Base-by-base conservation (phyloP, 495 filamentous ascomycete species). In the Penicillium riverlandense region DNA sequence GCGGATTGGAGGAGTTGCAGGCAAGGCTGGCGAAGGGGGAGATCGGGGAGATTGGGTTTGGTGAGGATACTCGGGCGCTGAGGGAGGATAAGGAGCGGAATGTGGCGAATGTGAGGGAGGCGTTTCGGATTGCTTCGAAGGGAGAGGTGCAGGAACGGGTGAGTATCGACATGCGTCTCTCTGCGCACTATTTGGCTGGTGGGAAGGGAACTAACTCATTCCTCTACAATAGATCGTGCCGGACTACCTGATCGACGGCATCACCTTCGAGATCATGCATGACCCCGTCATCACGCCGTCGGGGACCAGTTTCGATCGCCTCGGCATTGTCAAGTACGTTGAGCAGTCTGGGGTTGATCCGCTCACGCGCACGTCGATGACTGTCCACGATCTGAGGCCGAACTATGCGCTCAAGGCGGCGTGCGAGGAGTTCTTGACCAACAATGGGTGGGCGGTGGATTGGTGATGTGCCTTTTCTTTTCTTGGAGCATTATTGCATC, bases 391-490 rank as follows among this genome's bases (percentile, higher is more conserved):
- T n/a, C 62, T 97, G 37, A 69, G 89, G 40, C 80, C 88, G 0
- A 98, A 98, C 58, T 69, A 91, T 34, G 83, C 82, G 15, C 74
- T 98, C 40, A 91, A 82, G 62, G 76, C 84, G 28, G 92, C 88
- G 0, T 94, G 88, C 57, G 80, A 84, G 30, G 84, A 88, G 39
- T 97, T 94, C 54, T 62, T 96, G 50, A 71, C 84, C 11, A 70
- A 87, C 45, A 95, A 96, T 60, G 92, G 91, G 22, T 97, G 92
- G 91, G 87, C 90, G 12, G 86, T 84, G 8, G 92, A 97, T 57
- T 98, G 84, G 80, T 97, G 66, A 59, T 53, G 22, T 0, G 29
- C 30, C 35, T 38, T 34, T 12, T 12, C 7, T 34, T 34, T 9
- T 6, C n/a, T 34, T 34, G 9, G 10, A 34, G 10, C 32, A 10